A percentile compares a stretch with the other conserved stretches of the same genome.
Evolutionary conservation across 768 basidiomycete genomes (phyloP).

Genomic region (Fistulinella prunicolor): DNA sequence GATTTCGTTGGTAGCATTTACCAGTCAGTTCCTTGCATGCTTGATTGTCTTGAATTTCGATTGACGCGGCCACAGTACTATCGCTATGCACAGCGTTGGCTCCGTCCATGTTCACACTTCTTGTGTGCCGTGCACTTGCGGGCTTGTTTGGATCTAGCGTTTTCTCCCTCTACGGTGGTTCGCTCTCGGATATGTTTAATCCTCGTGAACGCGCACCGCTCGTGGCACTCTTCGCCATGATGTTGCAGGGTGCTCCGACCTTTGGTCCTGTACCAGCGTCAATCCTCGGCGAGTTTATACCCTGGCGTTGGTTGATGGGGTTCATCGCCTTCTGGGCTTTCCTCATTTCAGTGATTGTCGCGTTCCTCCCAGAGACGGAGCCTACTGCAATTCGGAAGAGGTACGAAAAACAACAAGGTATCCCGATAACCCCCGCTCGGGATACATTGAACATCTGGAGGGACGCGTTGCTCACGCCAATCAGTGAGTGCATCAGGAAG

Average conservation of each 20-base stretch:
- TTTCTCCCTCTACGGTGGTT: conserved; percentile 31
- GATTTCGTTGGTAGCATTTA: conserved; percentile 20
- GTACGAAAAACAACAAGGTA: conserved; percentile 10
- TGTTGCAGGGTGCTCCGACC: conserved; percentile 30
- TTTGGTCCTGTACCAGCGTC: conserved; percentile 28
- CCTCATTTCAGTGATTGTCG: conserved; percentile 12
- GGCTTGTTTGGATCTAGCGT: conserved; percentile 25
- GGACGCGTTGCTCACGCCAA: conserved; percentile 23
- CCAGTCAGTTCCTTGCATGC: conserved; percentile 11
- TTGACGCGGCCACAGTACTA: conserved; percentile 18
- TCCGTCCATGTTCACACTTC: conserved; percentile 19
- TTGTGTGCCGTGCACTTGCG: conserved; percentile 19
- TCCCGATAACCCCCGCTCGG: neutral
- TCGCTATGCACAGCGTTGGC: conserved; percentile 23
- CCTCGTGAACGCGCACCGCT: conserved; percentile 28
- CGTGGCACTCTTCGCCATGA: conserved; percentile 29
- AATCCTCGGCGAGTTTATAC: conserved; percentile 16
- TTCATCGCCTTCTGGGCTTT: conserved; percentile 25
- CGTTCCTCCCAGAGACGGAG: conserved; percentile 28
- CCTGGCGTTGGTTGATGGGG: conserved; percentile 28
- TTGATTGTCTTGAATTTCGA: neutral
- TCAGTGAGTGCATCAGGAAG: conserved; percentile 18
- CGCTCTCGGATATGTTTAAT: conserved; percentile 29
- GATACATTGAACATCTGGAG: conserved; percentile 16
- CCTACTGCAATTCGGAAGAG: conserved; percentile 17